phyloP scores from a whole-genome alignment of 257 asterid species.

The Capsicum chinense region DNA sequence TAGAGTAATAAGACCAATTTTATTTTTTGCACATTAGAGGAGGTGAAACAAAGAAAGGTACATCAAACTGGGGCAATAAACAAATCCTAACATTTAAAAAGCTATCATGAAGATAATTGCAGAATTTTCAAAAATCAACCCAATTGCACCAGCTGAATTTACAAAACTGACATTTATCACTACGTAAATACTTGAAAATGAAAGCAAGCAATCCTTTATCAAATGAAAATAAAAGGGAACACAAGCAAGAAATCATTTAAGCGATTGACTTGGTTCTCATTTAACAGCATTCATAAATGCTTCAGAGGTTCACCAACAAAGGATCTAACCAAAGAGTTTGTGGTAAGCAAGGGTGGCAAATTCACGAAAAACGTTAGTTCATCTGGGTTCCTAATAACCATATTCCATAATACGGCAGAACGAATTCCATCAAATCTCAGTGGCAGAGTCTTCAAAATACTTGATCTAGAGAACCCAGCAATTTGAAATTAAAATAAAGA shows the following conservation, averaged over 20 bases:
- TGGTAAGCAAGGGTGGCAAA: background rate
- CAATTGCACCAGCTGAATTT: conserved; percentile 80
- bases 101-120: conserved; percentile 67
- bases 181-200: conserved; percentile 71
- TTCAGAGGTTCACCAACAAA: conserved; percentile 47
- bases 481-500: background rate
- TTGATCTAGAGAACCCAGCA: background rate
- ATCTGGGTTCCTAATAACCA: background rate
- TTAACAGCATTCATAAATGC: no score
- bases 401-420: background rate
- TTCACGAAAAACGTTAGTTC: background rate
- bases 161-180: conserved; percentile 65
- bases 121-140: conserved; percentile 77
- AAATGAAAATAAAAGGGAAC: conserved; percentile 36
- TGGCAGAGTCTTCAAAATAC: background rate
- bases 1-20: background rate
- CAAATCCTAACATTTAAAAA: background rate
- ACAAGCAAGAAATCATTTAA: conserved; percentile 37
- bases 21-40: background rate
- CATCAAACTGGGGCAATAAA: background rate
- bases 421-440: background rate
- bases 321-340: background rate
- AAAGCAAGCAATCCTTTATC: conserved; percentile 44
- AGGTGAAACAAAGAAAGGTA: background rate
- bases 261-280: no score